Evolutionary conservation across 1,284 basidiomycete species (phyloP).

Genomic region (Amylostereum areolatum): DNA sequence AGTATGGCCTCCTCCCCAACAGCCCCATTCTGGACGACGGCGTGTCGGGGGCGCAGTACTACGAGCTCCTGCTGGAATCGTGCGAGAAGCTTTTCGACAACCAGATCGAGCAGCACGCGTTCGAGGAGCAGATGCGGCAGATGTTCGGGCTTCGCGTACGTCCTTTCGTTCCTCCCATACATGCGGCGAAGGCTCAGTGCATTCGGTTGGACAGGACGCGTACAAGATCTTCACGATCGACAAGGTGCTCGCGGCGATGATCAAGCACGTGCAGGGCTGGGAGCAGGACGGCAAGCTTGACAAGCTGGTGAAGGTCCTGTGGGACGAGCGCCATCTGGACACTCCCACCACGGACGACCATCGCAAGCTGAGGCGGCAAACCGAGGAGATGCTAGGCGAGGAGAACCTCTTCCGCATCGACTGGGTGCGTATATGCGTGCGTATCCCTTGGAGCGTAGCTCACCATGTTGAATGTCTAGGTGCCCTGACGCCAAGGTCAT

Average conservation of each 20-base stretch:
- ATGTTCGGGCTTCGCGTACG: conserved; percentile 85
- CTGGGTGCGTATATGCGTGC: conserved; percentile 56
- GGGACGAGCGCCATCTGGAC: conserved; percentile 65
- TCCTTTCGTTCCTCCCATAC: background rate
- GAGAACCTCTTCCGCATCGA: conserved; percentile 92
- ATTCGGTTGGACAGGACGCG: conserved; percentile 42
- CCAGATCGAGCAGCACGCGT: conserved; percentile 80
- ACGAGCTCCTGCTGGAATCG: conserved; percentile 79
- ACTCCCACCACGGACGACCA: conserved; percentile 75
- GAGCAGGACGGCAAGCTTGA: conserved; percentile 79
- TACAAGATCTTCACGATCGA: conserved; percentile 93
- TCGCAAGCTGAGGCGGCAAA: conserved; percentile 77
- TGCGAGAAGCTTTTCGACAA: conserved; percentile 91
- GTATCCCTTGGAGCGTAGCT: background rate
- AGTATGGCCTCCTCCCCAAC: conserved; percentile 25
- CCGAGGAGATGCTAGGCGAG: conserved; percentile 82
- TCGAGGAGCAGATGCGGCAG: conserved; percentile 87
- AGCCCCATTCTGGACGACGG: conserved; percentile 19
- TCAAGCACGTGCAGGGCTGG: conserved; percentile 84
- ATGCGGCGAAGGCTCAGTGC: background rate
- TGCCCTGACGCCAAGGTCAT: conserved; percentile 65
- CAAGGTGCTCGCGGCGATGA: conserved; percentile 82
- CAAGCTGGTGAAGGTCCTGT: conserved; percentile 77
- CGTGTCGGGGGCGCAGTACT: conserved; percentile 55
- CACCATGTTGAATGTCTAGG: conserved; percentile 32